Percentiles rank a stretch among this genome's conserved stretches.
These are phyloP conservation scores for Kregervanrija fluxuum DNA, from an alignment of 805 yeast genomes.

Conservation along the genomic window DNA sequence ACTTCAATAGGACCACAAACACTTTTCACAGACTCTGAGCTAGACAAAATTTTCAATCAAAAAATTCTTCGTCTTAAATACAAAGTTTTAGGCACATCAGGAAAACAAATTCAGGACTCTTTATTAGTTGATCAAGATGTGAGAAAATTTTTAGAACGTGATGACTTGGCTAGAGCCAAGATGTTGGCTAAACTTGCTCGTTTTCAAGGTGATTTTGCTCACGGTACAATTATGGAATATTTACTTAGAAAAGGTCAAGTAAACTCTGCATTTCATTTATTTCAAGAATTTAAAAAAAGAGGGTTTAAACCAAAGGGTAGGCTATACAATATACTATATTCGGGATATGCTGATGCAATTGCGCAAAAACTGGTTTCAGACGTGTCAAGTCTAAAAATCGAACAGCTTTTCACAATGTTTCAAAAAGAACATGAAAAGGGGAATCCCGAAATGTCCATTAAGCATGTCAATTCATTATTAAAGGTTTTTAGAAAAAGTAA, in stretches of 20 bases:
- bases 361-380: slow-evolving; percentile 5
- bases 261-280: slow-evolving; percentile 42
- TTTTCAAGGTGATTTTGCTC: slow-evolving; percentile 46
- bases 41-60: slow-evolving; percentile 17
- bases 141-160: slow-evolving; percentile 41
- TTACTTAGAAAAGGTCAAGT: slow-evolving; percentile 35
- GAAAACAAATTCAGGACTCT: slow-evolving; percentile 52
- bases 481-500: slow-evolving; percentile 36
- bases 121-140: slow-evolving; percentile 48
- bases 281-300: slow-evolving; percentile 56
- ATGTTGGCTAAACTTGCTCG: slow-evolving; percentile 20
- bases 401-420: slow-evolving; percentile 28
- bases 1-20: slow-evolving; percentile 19
- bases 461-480: slow-evolving; percentile 40
- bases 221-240: slow-evolving; percentile 55
- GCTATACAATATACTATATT: slow-evolving; percentile 38
- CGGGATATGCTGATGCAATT: slow-evolving; percentile 31
- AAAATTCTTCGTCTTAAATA: slow-evolving; percentile 39
- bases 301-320: slow-evolving; percentile 45
- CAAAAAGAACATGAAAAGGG: slow-evolving; percentile 23
- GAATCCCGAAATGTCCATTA: slow-evolving; percentile 25
- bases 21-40: slow-evolving; percentile 19
- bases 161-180: slow-evolving; percentile 44
- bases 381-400: slow-evolving; percentile 29
- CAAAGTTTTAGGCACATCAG: slow-evolving; percentile 52